Conservation (phyloP, 2,329 filamentous ascomycete species). For the Cercospora beticola region DNA sequence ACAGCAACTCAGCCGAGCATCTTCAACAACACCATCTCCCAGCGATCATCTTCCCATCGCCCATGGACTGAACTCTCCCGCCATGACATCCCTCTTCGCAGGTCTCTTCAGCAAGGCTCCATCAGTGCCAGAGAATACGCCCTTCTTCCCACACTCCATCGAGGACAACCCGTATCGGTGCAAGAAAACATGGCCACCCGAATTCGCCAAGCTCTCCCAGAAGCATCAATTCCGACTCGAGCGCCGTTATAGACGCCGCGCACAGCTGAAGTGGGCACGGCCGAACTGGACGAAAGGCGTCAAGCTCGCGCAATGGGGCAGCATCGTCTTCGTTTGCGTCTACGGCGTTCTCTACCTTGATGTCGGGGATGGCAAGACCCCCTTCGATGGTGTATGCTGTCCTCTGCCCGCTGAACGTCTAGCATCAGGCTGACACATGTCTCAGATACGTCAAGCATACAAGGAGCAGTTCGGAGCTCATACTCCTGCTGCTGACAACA, state of each 20-base stretch:
- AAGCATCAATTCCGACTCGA: constrained; percentile 78
- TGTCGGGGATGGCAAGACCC: constrained; percentile 42
- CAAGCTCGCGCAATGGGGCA: constrained; percentile 64
- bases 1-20: neutral
- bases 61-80: neutral
- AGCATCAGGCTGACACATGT: neutral
- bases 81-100: constrained; percentile 31
- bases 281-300: constrained; percentile 65
- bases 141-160: constrained; percentile 38
- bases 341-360: constrained; percentile 65
- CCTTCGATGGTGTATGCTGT: constrained; percentile 58
- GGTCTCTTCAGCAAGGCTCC: constrained; percentile 30
- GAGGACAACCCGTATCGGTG: constrained; percentile 61
- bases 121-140: constrained; percentile 20
- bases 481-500: constrained; percentile 9
- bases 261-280: constrained; percentile 60
- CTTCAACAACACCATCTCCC: neutral
- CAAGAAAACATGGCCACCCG: constrained; percentile 75
- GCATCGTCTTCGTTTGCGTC: constrained; percentile 54
- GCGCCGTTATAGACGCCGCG: constrained; percentile 71
- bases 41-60: neutral
- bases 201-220: constrained; percentile 66
- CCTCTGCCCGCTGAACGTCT: constrained; percentile 66
- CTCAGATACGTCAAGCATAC: constrained; percentile 16
- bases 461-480: constrained; percentile 10